phyloP scores from a whole-genome alignment of 768 basidiomycete genomes.

The Auricularia heimuer region DNA sequence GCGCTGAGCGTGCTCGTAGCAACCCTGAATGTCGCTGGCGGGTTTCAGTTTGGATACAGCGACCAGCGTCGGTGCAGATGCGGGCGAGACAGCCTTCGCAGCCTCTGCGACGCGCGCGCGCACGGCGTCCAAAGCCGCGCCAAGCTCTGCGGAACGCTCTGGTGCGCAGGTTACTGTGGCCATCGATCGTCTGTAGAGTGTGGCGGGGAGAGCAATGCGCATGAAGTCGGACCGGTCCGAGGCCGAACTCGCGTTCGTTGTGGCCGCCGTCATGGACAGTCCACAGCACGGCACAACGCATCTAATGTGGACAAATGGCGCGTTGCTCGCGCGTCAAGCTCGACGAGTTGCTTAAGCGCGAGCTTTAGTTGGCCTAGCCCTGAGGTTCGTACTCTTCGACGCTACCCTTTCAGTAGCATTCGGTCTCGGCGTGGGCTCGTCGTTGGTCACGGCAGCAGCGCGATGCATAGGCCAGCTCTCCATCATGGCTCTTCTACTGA shows the following conservation, averaged over 20 bases:
- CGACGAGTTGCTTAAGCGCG: too few relatives aligned
- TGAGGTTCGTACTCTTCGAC: slow-evolving; percentile 69
- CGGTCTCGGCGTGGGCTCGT: slow-evolving; percentile 57
- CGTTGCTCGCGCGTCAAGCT: background rate
- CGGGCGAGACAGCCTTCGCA: slow-evolving; percentile 5
- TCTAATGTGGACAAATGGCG: slow-evolving; percentile 57
- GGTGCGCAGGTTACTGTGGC: slow-evolving; percentile 10
- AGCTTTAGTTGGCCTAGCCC: slow-evolving; percentile 42
- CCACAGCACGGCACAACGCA: slow-evolving; percentile 17
- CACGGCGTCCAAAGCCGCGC: slow-evolving; percentile 44
- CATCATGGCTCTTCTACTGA: slow-evolving; percentile 58
- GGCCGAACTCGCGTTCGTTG: background rate
- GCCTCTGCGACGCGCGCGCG: slow-evolving; percentile 35
- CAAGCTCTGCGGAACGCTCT: slow-evolving; percentile 45
- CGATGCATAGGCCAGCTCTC: slow-evolving; percentile 74
- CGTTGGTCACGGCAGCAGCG: slow-evolving; percentile 57
- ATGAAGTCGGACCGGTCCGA: background rate
- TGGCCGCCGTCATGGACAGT: slow-evolving; percentile 23
- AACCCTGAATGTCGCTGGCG: slow-evolving; percentile 72
- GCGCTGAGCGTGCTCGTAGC: slow-evolving; percentile 69
- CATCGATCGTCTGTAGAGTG: background rate
- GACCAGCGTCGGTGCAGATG: slow-evolving; percentile 41
- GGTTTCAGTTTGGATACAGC: slow-evolving; percentile 95
- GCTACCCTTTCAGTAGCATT: slow-evolving; percentile 53
- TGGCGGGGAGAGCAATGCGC: background rate